These are phyloP conservation scores for Calocybe gambosa DNA, from an alignment of 1,284 basidiomycete species.

Conservation along the genomic window DNA sequence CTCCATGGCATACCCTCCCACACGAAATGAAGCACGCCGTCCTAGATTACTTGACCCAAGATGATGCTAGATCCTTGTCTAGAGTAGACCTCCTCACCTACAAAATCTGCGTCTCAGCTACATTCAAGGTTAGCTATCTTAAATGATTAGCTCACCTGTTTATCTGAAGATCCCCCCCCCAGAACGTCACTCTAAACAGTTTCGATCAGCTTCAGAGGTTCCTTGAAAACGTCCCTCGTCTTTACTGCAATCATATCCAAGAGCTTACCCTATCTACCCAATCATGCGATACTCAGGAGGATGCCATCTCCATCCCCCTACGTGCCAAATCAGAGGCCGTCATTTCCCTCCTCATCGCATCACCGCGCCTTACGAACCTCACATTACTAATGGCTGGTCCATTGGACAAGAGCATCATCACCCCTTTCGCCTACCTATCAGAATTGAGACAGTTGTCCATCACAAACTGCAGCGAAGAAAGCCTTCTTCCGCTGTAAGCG, in stretches of 20 bases:
- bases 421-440: slow-evolving; percentile 45
- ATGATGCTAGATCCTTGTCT: slow-evolving; percentile 38
- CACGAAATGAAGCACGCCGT: slow-evolving; percentile 59
- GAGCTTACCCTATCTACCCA: slow-evolving; percentile 49
- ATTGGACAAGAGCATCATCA: slow-evolving; percentile 42
- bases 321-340: slow-evolving; percentile 39
- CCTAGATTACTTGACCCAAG: slow-evolving; percentile 41
- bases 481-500: slow-evolving; percentile 51
- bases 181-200: slow-evolving; percentile 46
- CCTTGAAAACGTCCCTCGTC: slow-evolving; percentile 47
- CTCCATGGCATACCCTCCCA: slow-evolving; percentile 55
- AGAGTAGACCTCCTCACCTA: slow-evolving; percentile 42
- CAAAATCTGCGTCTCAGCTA: slow-evolving; percentile 46
- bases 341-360: slow-evolving; percentile 41
- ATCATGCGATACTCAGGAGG: slow-evolving; percentile 18
- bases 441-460: slow-evolving; percentile 47
- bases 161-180: slow-evolving; percentile 1
- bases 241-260: slow-evolving; percentile 49
- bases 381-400: slow-evolving; percentile 48
- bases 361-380: slow-evolving; percentile 44
- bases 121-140: slow-evolving; percentile 64
- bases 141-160: too few species aligned
- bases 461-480: slow-evolving; percentile 47
- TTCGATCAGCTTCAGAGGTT: slow-evolving; percentile 44
- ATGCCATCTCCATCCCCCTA: slow-evolving; percentile 3